Evolutionary conservation across 2,329 filamentous ascomycete genomes (phyloP).

Genomic region (Alternaria atra): DNA sequence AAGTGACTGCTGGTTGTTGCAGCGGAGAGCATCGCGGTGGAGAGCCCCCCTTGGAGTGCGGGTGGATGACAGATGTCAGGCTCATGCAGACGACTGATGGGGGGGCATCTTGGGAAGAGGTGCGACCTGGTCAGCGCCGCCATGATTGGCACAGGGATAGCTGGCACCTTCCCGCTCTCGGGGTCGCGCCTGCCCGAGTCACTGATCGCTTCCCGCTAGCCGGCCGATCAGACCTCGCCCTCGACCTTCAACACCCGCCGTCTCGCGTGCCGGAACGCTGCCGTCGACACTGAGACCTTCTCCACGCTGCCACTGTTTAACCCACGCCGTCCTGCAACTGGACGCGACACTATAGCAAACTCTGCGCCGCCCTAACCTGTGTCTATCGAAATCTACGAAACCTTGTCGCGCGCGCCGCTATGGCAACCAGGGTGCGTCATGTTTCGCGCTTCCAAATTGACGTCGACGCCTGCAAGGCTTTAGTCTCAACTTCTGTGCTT

Average conservation of each 20-base stretch:
- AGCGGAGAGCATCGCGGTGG: not conserved
- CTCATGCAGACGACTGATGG: constrained; percentile 23
- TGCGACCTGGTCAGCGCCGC: constrained; percentile 25
- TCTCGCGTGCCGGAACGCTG: constrained; percentile 15
- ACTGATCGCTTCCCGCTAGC: constrained; percentile 37
- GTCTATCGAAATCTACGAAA: constrained; percentile 3
- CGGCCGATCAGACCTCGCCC: constrained; percentile 45
- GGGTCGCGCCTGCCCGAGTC: constrained; percentile 30
- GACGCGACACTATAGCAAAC: constrained; percentile 4
- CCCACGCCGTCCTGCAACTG: not conserved
- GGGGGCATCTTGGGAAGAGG: constrained; percentile 37
- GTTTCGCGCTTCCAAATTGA: not conserved
- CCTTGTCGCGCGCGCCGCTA: constrained; percentile 1
- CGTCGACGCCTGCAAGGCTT: constrained; percentile 8
- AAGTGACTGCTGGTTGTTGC: not conserved
- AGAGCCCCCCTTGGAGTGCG: constrained; percentile 21
- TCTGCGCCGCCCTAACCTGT: constrained; percentile 7
- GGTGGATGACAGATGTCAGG: constrained; percentile 42
- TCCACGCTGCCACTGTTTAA: constrained; percentile 4
- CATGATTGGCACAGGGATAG: constrained; percentile 46
- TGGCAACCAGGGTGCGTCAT: not conserved
- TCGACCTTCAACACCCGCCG: constrained; percentile 23
- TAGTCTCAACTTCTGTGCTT: not conserved
- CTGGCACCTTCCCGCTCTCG: constrained; percentile 28
- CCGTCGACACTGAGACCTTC: constrained; percentile 1